Evolutionary conservation across 1,284 basidiomycete genomes (phyloP).

Genomic region (Cryptococcus floricola): DNA sequence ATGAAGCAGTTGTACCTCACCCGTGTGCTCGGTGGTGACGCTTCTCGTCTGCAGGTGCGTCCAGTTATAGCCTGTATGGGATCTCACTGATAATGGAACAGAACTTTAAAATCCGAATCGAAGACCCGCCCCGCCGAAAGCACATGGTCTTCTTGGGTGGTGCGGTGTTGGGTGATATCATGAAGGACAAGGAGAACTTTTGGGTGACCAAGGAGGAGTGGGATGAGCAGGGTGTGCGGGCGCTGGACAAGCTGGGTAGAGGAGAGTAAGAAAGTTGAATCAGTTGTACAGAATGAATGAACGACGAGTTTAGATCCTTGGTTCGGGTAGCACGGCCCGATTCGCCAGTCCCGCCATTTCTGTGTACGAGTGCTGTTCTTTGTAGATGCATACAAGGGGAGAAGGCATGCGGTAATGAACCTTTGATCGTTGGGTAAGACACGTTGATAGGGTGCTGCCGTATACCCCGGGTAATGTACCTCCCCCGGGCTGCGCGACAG

Average conservation of each 20-base stretch:
- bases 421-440: no score
- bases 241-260: slow-evolving; percentile 71
- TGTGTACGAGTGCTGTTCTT: no score
- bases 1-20: slow-evolving; percentile 98
- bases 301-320: neutral
- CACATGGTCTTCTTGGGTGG: slow-evolving; percentile 99
- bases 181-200: slow-evolving; percentile 91
- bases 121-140: slow-evolving; percentile 95
- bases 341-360: no score
- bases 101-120: slow-evolving; percentile 99
- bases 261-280: slow-evolving; percentile 33
- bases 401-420: no score
- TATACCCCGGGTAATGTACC: no score
- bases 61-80: neutral
- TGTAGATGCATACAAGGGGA: no score
- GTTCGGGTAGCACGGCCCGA: no score
- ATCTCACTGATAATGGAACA: slow-evolving; percentile 43
- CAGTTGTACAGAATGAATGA: slow-evolving; percentile 5
- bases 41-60: slow-evolving; percentile 74
- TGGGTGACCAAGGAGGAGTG: slow-evolving; percentile 92
- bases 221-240: slow-evolving; percentile 77
- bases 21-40: slow-evolving; percentile 79
- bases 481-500: no score
- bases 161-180: slow-evolving; percentile 93
- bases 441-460: no score